Conservation (phyloP, 768 basidiomycete species). For the Phlegmacium glaucopus region DNA sequence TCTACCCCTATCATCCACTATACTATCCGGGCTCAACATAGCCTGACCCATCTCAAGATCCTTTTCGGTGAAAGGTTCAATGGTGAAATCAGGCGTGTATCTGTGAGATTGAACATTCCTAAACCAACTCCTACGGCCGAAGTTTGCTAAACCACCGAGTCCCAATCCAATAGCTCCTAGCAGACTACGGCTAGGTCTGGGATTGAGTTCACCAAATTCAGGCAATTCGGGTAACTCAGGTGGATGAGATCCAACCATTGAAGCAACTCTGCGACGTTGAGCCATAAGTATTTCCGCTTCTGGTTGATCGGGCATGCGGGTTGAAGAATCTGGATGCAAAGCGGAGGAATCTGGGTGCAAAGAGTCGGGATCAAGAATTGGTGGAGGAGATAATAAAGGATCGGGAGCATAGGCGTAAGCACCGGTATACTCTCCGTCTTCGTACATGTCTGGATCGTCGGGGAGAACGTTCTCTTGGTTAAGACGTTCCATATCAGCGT, state of each 20-base stretch:
- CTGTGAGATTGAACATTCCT: conserved; percentile 28
- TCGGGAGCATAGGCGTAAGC: conserved; percentile 27
- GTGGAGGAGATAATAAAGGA: conserved; percentile 31
- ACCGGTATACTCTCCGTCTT: conserved; percentile 23
- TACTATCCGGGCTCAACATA: conserved; percentile 24
- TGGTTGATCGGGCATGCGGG: conserved; percentile 27
- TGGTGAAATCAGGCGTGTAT: conserved; percentile 17
- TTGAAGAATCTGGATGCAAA: conserved; percentile 5
- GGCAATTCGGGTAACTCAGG: not conserved
- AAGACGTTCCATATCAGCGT: conserved; percentile 34
- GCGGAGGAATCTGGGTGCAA: not conserved
- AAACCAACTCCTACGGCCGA: conserved; percentile 62
- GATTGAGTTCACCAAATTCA: conserved; percentile 14
- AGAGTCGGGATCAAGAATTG: conserved; percentile 30
- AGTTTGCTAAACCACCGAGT: conserved; percentile 43
- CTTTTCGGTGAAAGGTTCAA: conserved; percentile 31
- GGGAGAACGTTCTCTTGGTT: conserved; percentile 34
- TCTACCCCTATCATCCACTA: conserved; percentile 24
- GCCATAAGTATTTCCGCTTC: conserved; percentile 53
- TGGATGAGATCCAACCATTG: conserved; percentile 26
- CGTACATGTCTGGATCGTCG: conserved; percentile 17
- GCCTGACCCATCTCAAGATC: conserved; percentile 47
- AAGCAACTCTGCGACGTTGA: conserved; percentile 41
- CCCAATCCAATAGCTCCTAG: conserved; percentile 36
- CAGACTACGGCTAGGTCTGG: conserved; percentile 19